These are phyloP conservation scores for Myriangium duriaei DNA, from an alignment of 2,329 filamentous ascomycete genomes.

Conservation along the genomic window DNA sequence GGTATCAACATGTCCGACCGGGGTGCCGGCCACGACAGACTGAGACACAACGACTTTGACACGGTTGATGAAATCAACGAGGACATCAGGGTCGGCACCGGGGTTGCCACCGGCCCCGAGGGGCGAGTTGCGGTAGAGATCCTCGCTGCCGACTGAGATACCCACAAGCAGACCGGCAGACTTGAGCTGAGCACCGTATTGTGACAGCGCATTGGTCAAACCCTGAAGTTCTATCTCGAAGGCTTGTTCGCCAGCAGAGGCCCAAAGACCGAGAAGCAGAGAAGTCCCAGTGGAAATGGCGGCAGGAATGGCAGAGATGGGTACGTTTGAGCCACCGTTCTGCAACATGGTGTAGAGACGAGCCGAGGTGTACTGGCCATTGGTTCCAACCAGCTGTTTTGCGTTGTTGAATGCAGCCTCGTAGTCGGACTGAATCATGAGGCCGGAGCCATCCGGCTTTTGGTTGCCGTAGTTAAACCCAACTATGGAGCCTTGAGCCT, in stretches of 20 bases:
- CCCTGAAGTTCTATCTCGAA: constrained; percentile 66
- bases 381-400: constrained; percentile 41
- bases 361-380: constrained; percentile 52
- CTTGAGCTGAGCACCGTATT: constrained; percentile 54
- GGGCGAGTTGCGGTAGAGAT: constrained; percentile 35
- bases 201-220: constrained; percentile 53
- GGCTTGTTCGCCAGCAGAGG: constrained; percentile 45
- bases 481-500: constrained; percentile 24
- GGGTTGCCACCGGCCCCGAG: background rate
- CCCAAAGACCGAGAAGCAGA: constrained; percentile 75
- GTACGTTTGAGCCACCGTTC: constrained; percentile 37
- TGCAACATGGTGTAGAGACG: constrained; percentile 66
- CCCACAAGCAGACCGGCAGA: constrained; percentile 54
- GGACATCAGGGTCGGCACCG: background rate
- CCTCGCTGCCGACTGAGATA: constrained; percentile 78
- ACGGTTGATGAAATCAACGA: constrained; percentile 4
- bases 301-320: constrained; percentile 62
- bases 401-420: constrained; percentile 55
- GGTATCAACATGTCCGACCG: constrained; percentile 55
- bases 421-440: constrained; percentile 45
- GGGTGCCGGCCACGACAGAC: constrained; percentile 3
- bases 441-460: constrained; percentile 47
- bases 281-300: constrained; percentile 69
- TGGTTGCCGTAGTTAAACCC: constrained; percentile 65
- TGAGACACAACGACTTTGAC: constrained; percentile 3